Evolutionary conservation across 2,329 filamentous ascomycete genomes (phyloP), one percentile per base, ranked within the genome.

Genomic region (Scedosporium minutisporum): DNA sequence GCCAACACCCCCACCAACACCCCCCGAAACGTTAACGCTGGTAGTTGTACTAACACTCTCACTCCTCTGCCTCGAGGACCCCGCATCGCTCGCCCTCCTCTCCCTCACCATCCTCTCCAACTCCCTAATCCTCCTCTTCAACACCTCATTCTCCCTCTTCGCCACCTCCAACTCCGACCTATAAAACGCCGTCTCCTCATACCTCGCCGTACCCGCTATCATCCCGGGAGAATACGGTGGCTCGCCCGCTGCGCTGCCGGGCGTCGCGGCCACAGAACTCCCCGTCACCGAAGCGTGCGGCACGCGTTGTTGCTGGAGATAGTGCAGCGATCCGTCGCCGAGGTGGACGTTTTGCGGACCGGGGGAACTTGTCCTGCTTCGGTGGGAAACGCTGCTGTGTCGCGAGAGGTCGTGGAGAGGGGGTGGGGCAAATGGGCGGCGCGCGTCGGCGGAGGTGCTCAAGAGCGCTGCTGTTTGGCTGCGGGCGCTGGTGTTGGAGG

Each of bases 171-270:
- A 75, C 69, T 88, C 86, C 44, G 79, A 76, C 4, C 85, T 77
- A 67, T 84, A 84, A 64, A 80, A 81, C 0, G 80, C 81, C 0
- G 83, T 83, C 71, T 88, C 86, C 66, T 88, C 86, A 69, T 86
- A 87, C 12, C 85, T 79, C 10, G 78, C 72, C 0, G 84, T 87
- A 2, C 79, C 83, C 2, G 81, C 79, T 66, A 87, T 73, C 27
- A 85, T 71, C 3, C 80, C 78, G 0, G 83, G 82, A 10, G 82
- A 84, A 25, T 81, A 71, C 67, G 82, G 73, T 42, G 77, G 75
- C 58, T 71, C 68, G 12, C 67, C 59, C 9, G 66, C 62, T 21
- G 65, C 65, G 72, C 73, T 73, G 23, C 73, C 78, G 6, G 74
- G 77, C 2, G 76, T 80, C 6, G 73, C 74, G 18, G 73, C 74